Percentiles rank a stretch among this genome's conserved stretches.
Conservation (phyloP, 805 yeast species). For the Scheffersomyces lignosus region DNA sequence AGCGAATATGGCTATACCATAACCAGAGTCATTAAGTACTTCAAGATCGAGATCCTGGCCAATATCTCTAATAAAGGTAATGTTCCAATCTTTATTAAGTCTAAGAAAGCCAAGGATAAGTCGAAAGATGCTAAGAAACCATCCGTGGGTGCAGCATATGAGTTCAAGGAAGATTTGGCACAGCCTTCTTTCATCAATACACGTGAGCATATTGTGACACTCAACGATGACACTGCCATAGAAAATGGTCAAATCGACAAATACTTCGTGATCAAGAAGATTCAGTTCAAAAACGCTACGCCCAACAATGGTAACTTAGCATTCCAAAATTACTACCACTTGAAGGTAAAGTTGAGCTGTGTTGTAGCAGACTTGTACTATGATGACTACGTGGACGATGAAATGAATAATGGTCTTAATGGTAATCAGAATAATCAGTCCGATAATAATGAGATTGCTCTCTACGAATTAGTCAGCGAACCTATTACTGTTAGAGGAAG, state of each 20-base stretch:
- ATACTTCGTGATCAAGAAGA: slow-evolving; percentile 37
- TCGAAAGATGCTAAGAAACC: slow-evolving; percentile 15
- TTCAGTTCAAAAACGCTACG: slow-evolving; percentile 52
- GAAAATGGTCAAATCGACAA: slow-evolving; percentile 25
- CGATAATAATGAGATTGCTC: slow-evolving; percentile 29
- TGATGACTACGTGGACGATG: slow-evolving; percentile 38
- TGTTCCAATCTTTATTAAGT: slow-evolving; percentile 31
- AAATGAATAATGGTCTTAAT: slow-evolving; percentile 12
- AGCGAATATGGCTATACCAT: slow-evolving; percentile 36
- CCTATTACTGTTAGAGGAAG: slow-evolving; percentile 62
- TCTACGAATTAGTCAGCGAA: slow-evolving; percentile 33
- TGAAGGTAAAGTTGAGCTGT: slow-evolving; percentile 33
- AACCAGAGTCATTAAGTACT: slow-evolving; percentile 38
- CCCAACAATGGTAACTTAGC: slow-evolving; percentile 51
- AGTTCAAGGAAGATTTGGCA: slow-evolving; percentile 9
- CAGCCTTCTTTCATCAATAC: slow-evolving; percentile 17
- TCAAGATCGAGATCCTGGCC: slow-evolving; percentile 39
- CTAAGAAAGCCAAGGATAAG: slow-evolving; percentile 15
- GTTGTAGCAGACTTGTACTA: slow-evolving; percentile 39
- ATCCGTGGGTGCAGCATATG: slow-evolving; percentile 1
- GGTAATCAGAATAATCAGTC: slow-evolving; percentile 7
- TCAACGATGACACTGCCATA: slow-evolving; percentile 22
- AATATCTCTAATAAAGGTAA: slow-evolving; percentile 26
- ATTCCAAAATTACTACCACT: slow-evolving; percentile 47
- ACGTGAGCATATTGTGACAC: slow-evolving; percentile 24